Base-by-base conservation (phyloP, 2,329 filamentous ascomycete genomes). In the Phialocephala subalpina region DNA sequence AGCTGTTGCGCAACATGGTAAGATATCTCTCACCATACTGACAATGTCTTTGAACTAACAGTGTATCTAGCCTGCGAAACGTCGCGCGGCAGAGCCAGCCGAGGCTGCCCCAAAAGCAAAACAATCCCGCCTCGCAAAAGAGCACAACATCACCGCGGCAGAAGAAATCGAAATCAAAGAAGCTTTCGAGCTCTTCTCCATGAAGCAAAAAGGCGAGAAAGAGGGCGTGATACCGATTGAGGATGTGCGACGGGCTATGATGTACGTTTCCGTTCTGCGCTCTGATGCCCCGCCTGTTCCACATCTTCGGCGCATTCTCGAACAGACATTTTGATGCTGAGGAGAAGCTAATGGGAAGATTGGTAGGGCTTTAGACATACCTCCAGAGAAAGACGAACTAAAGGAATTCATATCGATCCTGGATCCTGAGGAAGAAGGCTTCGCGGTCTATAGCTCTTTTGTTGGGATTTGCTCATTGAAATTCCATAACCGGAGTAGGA, bases 91-190 rank as follows among this genome's bases (percentile, higher is more conserved):
- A 22, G 67, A 68, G 36, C 60, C 67, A 7, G 65, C 69, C 1
- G 65, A 67, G 29, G 64, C 65, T 20, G 64, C 76, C 14, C 74
- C 81, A 36, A 78, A 81, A 76, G 80, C 83, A 63, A 91, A 92
- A 69, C 89, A 88, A 75, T 97, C 94, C 66, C 97, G 94, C 78
- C 92, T 97, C 73, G 95, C 95, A 35, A 95, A 94, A 80, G 93
- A 97, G 76, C 90, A 97, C 84, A 90, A 94, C 78, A 88, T 98
- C 75, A 90, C 88, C 16, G 91, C 90, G 47, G 88, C 91, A 70
- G 91, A 97, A 80, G 95, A 98, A 80, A 86, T 87, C 72, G 94
- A 97, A 80, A 97, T 99, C 76, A 90, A 88, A 74, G 94, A 97
- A 79, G 94, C 94, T 16, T 98, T 96, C 78, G 84, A 87, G 25